Evolutionary conservation across 1,284 basidiomycete species (phyloP), one percentile per base, ranked within the genome.

Genomic region (Ustilago xerochloae): DNA sequence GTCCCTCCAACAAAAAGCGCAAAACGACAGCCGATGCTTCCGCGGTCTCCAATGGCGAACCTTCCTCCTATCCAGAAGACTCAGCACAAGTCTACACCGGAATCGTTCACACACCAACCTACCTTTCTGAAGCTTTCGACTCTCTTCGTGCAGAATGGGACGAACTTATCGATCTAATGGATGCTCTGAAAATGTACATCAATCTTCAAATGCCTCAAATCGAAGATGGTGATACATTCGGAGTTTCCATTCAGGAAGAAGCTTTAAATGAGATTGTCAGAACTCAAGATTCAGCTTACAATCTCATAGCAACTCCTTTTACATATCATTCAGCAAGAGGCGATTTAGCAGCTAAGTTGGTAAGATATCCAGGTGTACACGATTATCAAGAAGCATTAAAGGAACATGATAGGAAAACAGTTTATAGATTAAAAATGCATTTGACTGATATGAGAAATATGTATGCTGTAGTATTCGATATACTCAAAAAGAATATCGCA

Each of bases 211-310:
- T 76, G 59, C 74, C 74, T 16, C 58, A 67, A 41, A 76, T 76
- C 65, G 74, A 76, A 50, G 74, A 76, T 50, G 74, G 74, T 39
- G 74, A 76, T 33, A 76, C 74, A 4, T 73, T 76, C 10, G 74
- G 74, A 28, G 69, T 72, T 15, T 72, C 69, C 8, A 67, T 76
- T 16, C 74, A 76, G 38, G 74, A 76, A 65, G 74, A 76, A 36
- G 74, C 69, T 20, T 57, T 76, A 24, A 69, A 69, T 48, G 74
- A 76, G 36, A 67, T 76, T n/a, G 69, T 73, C 0, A 47, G 74
- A 2, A 69, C 74, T 8, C 74, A 76, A 24, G 74, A 76, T 13
- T 54, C 57, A 4, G 73, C 73, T 3, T 75, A 75, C 57, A 72
- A 59, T 41, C 64, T 75, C 38, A 46, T 75, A 30, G 57, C 68